Percentiles rank a stretch among this genome's conserved stretches.
Conservation (phyloP, 805 yeast species). For the Yarrowia alimentaria region DNA sequence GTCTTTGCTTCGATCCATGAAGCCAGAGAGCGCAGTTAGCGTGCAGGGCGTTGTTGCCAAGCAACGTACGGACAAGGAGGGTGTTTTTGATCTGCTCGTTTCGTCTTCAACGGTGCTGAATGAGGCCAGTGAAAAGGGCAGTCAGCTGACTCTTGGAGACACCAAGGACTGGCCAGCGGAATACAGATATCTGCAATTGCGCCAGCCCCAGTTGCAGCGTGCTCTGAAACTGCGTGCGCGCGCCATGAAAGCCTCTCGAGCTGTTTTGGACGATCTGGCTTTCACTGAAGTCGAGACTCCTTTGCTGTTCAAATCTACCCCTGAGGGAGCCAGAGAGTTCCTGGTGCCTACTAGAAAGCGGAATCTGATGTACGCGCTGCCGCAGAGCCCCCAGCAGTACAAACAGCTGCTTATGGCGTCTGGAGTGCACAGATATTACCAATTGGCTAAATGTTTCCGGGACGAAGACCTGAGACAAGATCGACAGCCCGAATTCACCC, state of each 20-base stretch:
- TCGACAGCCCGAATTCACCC: slow-evolving; percentile 97
- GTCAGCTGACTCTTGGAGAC: slow-evolving; percentile 64
- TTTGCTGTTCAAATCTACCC: slow-evolving; percentile 87
- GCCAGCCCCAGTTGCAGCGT: slow-evolving; percentile 44
- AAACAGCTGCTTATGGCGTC: slow-evolving; percentile 94
- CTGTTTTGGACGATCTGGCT: slow-evolving; percentile 41
- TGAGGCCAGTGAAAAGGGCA: slow-evolving; percentile 58
- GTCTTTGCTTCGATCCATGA: slow-evolving; percentile 47
- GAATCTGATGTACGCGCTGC: slow-evolving; percentile 75
- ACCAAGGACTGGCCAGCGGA: slow-evolving; percentile 69
- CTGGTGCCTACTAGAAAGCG: slow-evolving; percentile 80
- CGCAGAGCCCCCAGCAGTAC: slow-evolving; percentile 98
- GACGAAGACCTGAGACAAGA: slow-evolving; percentile 95
- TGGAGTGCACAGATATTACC: slow-evolving; percentile 82
- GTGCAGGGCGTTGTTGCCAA: slow-evolving; percentile 53
- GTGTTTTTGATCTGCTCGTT: slow-evolving; percentile 59
- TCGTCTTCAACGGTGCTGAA: slow-evolving; percentile 57
- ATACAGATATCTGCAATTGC: slow-evolving; percentile 74
- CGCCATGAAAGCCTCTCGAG: slow-evolving; percentile 41
- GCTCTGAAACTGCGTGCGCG: slow-evolving; percentile 40
- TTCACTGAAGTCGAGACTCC: slow-evolving; percentile 94
- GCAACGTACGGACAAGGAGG: slow-evolving; percentile 32
- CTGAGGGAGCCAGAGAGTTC: slow-evolving; percentile 97
- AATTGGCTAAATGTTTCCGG: slow-evolving; percentile 89
- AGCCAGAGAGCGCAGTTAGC: slow-evolving; percentile 72